These are phyloP conservation scores for Epichloe uncinata DNA, from an alignment of 2,329 filamentous ascomycete species.

Conservation along the genomic window DNA sequence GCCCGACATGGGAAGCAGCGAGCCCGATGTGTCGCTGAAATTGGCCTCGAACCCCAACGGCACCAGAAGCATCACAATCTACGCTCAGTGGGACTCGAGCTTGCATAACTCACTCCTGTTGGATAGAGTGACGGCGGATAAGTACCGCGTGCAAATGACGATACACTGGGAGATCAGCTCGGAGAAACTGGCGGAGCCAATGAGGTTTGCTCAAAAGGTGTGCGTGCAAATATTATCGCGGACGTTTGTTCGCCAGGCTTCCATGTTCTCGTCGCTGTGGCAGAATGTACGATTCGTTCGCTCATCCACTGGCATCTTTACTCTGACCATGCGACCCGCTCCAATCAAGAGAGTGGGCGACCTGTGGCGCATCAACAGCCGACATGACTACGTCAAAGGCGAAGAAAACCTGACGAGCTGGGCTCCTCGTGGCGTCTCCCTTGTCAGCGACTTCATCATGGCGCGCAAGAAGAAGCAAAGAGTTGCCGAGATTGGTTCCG, in stretches of 20 bases:
- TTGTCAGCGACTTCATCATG: constrained; percentile 77
- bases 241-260: constrained; percentile 72
- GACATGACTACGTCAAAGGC: constrained; percentile 90
- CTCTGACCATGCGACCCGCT: constrained; percentile 70
- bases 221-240: constrained; percentile 74
- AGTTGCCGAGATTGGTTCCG: constrained; percentile 66
- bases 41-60: constrained; percentile 72
- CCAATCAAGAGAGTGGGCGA: constrained; percentile 82
- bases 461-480: constrained; percentile 62
- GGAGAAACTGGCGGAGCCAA: constrained; percentile 71
- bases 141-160: constrained; percentile 79
- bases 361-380: constrained; percentile 91
- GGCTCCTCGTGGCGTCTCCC: constrained; percentile 77
- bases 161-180: constrained; percentile 79
- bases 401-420: constrained; percentile 77
- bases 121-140: constrained; percentile 87
- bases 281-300: constrained; percentile 75
- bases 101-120: constrained; percentile 82
- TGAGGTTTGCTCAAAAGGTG: constrained; percentile 72
- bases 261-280: constrained; percentile 78
- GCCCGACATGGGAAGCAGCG: constrained; percentile 59
- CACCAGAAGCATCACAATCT: constrained; percentile 70
- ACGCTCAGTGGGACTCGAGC: constrained; percentile 95
- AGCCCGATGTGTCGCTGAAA: constrained; percentile 64
- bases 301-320: constrained; percentile 77